Base-by-base conservation (phyloP, 441 rosid species). In the Erysimum cheiri region DNA sequence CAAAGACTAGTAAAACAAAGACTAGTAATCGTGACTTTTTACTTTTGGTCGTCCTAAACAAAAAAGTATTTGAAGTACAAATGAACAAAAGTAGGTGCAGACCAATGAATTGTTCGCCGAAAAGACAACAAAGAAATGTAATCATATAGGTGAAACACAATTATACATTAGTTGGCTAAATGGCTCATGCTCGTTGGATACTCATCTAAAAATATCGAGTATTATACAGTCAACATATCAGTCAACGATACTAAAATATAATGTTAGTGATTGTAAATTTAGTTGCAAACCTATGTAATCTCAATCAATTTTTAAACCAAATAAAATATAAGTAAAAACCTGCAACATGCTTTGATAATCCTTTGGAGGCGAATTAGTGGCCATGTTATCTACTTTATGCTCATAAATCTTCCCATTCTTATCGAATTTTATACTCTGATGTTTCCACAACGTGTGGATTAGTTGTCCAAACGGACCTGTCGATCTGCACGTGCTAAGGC, bases 341-440 rank as follows among this genome's bases (percentile, higher is more conserved):
- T 29, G 6, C 22, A 3, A 7, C 8, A 1, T 15, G 4, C 2
- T 32, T 55, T 55, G 22, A 19, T 19, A 19, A 33, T 33, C 60
- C 24, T 80, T 89, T 5, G 90, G 88, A 47, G 93, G 96, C 41
- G 90, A 84, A 68, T 83, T 87, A 52, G 78, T 59, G 8, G 90
- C 90, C 0, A 88, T 83, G 73, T 94, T 94, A 77, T 88, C 88
- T 11, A 94, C 96, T 41, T 81, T 74, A 40, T 91, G 98, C 74
- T 89, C 88, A 59, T 71, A 91, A 66, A 94, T 93, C 85, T 87
- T 89, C 24, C 98, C 97, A 14, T 76, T 53, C 81, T 76, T 85
- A 61, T 91, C 96, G 35, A 91, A 87, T 67, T 87, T 89, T n/a
- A 85, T 91, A 93, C 78, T 85, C 90, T 19, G 22, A 19, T 19